Base-by-base conservation (phyloP, 176 grass and related monocot genomes). In the Cymbopogon citratus region DNA sequence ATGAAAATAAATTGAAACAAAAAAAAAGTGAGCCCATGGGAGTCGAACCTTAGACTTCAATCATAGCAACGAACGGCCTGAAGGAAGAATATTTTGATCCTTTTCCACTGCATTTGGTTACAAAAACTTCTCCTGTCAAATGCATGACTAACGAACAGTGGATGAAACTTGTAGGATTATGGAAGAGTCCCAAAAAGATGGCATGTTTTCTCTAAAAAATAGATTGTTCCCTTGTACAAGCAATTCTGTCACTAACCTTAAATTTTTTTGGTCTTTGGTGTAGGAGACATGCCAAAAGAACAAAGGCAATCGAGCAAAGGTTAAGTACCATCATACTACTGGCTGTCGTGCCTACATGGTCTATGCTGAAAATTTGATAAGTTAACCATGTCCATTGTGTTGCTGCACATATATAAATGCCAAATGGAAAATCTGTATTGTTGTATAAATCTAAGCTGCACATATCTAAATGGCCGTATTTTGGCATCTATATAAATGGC, bases 181-280 rank as follows among this genome's bases (percentile, higher is more conserved):
- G 29, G 29, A 66, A 34, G 7, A 19, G 0, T 66, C 63, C 63
- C 3, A 66, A 66, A 9, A 66, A 35, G 2, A 66, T 66, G 29
- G 63, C 35, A 19, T 35, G 62, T 65, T 65, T 66, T 19, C 1
- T 19, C 9, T 2, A 1, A 33, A 33, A 65, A 65, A 28, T 0
- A 33, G 2, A 65, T 0, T 19, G 0, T 1, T 5, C 0, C 63
- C 28, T 33, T 66, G 3, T 34, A 33, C 7, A 66, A 19, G 0
- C 13, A 8, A 65, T 0, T 35, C 0, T 34, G 0, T 1, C 29
- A 19, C 2, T 0, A 3, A 1, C 2, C 14, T 66, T 19, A 66
- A 7, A 16, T 48, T 7, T 65, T 1, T 35, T 66, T 2, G 34
- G 29, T 66, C 12, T 33, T 8, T 9, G 27, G 18, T 64, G 26